These are phyloP conservation scores for Pseudogymnoascus sp. DNA, from an alignment of 2,329 filamentous ascomycete genomes.

Conservation along the genomic window DNA sequence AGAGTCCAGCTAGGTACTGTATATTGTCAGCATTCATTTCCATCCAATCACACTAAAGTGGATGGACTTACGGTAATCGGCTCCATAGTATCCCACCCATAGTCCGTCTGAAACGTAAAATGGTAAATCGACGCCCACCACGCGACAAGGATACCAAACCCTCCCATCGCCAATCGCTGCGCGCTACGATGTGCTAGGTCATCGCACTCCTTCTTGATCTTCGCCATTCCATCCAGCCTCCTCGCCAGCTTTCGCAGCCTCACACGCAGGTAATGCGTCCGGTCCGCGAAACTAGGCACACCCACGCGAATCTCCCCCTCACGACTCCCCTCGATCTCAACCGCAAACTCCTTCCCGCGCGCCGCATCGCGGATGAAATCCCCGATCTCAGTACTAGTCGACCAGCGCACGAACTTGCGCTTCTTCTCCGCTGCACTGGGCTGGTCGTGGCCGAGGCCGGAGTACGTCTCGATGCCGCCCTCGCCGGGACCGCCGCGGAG, in stretches of 20 bases:
- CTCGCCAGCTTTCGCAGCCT: slow-evolving; percentile 65
- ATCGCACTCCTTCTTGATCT: slow-evolving; percentile 78
- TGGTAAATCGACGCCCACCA: slow-evolving; percentile 80
- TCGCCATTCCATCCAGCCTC: slow-evolving; percentile 62
- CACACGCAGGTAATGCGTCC: slow-evolving; percentile 82
- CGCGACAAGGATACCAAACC: slow-evolving; percentile 63
- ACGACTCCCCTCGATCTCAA: slow-evolving; percentile 68
- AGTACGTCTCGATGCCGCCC: slow-evolving; percentile 63
- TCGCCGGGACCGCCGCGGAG: slow-evolving; percentile 45
- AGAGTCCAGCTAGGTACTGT: slow-evolving; percentile 73
- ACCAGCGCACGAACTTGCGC: slow-evolving; percentile 79
- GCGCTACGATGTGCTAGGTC: slow-evolving; percentile 68
- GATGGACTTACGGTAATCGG: slow-evolving; percentile 58
- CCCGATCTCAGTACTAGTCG: slow-evolving; percentile 79
- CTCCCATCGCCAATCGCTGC: slow-evolving; percentile 71
- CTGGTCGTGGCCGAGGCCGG: slow-evolving; percentile 60
- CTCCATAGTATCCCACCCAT: slow-evolving; percentile 88
- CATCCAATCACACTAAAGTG: not conserved
- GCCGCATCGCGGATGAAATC: slow-evolving; percentile 92
- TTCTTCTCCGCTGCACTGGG: slow-evolving; percentile 34
- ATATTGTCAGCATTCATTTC: not conserved
- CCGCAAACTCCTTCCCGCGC: slow-evolving; percentile 73
- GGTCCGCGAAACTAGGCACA: slow-evolving; percentile 81
- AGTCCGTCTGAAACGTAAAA: slow-evolving; percentile 63
- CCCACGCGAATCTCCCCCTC: slow-evolving; percentile 63